Evolutionary conservation across 2,329 filamentous ascomycete species (phyloP), one percentile per base, ranked within the genome.

Genomic region (Fusarium mangiferae): DNA sequence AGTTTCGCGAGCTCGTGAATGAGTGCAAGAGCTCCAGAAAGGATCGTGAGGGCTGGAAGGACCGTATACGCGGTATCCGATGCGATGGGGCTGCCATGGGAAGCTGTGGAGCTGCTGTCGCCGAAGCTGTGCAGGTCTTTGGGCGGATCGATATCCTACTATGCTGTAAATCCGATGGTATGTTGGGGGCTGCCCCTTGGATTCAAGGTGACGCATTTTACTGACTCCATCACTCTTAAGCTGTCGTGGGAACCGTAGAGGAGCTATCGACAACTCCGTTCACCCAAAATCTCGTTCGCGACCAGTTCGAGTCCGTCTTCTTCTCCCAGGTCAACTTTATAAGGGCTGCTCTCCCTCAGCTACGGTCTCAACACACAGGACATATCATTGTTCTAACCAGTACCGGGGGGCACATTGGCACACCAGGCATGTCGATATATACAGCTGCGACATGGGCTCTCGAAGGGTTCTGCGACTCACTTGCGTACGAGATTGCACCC

Each of bases 261-360:
- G 96, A 99, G 82, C 86, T 98, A 33, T 91, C 92, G 2, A 92
- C 93, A 36, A 92, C 88, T 30, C 87, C 88, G 9, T 89, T 91
- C 48, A 95, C 94, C 3, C 89, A 92, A 75, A 94, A 92, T 66
- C 88, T 98, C 24, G 92, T 97, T 41, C 90, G 93, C 70, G 94
- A 97, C 79, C 96, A 98, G 81, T 98, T 98, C 81, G 96, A 98
- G 82, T 91, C 91, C 72, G 94, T 97, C 78, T 98, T 97, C 86
- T 98, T 98, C 82, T 94, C 94, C 2, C 95, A 97, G 66, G 92
- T 98, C 81, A 98, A 98, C 83, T 94, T 97, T 80, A 97, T 98
- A 85, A 97, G 96, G 82, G 93, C 95, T 20, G 88, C 91, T 3
- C 87, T 99, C 28, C 95, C 96, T 2, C 88, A 91, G 62, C 92